Evolutionary conservation across 2,329 filamentous ascomycete genomes (phyloP).

Genomic region (Fusarium concolor): DNA sequence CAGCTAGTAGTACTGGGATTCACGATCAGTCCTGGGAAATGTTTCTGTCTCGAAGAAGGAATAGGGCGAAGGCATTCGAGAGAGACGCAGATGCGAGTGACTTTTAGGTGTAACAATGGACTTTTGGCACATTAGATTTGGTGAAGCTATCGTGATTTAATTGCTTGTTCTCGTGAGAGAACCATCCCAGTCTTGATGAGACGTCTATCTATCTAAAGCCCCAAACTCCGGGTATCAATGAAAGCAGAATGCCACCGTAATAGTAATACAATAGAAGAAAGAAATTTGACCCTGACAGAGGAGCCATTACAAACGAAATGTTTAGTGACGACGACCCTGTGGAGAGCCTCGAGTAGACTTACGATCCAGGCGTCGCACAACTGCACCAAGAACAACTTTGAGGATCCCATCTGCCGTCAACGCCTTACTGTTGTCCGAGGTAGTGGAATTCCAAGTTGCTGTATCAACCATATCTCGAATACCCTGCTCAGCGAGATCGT

Average conservation of each 20-base stretch:
- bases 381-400: constrained; percentile 84
- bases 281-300: neutral
- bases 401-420: constrained; percentile 79
- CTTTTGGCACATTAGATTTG: constrained; percentile 3
- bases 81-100: constrained; percentile 24
- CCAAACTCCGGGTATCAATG: constrained; percentile 22
- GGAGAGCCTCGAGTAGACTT: constrained; percentile 32
- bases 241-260: constrained; percentile 15
- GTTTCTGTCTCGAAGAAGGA: neutral
- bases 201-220: neutral
- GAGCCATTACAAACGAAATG: neutral
- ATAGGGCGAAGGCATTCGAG: constrained; percentile 7
- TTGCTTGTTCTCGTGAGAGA: constrained; percentile 11
- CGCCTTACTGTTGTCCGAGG: constrained; percentile 51
- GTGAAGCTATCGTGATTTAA: constrained; percentile 1
- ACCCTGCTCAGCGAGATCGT: constrained; percentile 67
- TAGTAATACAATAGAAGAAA: constrained; percentile 10
- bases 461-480: constrained; percentile 94
- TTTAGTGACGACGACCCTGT: constrained; percentile 15
- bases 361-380: constrained; percentile 64
- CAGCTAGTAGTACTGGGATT: constrained; percentile 12
- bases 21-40: constrained; percentile 25
- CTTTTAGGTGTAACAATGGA: constrained; percentile 17
- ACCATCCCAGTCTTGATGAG: neutral
- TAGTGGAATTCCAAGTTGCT: constrained; percentile 73